Evolutionary conservation across 306 rosid species (phyloP).

Genomic region (Macrotyloma uniflorum): DNA sequence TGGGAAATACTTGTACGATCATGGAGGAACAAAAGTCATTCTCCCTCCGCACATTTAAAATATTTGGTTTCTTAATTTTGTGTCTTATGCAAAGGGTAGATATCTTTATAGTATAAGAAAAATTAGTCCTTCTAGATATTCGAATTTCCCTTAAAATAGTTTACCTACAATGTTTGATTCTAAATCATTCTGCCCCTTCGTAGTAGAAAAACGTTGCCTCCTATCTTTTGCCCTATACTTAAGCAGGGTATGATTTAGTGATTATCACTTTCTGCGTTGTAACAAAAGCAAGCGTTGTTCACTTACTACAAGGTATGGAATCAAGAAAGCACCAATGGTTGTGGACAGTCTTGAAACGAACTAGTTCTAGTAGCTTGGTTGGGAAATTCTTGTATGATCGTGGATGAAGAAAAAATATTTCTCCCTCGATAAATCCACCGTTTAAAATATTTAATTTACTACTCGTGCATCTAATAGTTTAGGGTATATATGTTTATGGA

Average conservation of each 20-base stretch:
- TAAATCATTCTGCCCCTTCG: no score
- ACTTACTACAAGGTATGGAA: no score
- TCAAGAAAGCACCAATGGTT: no score
- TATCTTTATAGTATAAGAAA: neutral
- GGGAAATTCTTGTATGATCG: neutral
- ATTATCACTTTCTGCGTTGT: neutral
- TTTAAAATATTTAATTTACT: neutral
- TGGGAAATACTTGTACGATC: neutral
- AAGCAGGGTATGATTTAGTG: no score
- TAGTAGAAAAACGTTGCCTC: no score
- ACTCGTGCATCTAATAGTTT: neutral
- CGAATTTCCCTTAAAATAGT: neutral
- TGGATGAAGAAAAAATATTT: neutral
- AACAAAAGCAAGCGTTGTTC: no score
- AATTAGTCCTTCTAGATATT: neutral
- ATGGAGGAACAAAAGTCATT: neutral
- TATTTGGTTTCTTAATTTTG: no score
- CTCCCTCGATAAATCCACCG: neutral
- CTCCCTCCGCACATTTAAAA: neutral
- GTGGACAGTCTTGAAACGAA: no score
- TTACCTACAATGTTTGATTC: no score
- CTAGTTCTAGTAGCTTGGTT: no score
- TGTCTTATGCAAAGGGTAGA: neutral
- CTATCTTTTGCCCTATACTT: no score
- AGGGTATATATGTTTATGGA: neutral